These are phyloP conservation scores for Colletotrichum sp. DNA, from an alignment of 2,329 filamentous ascomycete species.

Conservation along the genomic window DNA sequence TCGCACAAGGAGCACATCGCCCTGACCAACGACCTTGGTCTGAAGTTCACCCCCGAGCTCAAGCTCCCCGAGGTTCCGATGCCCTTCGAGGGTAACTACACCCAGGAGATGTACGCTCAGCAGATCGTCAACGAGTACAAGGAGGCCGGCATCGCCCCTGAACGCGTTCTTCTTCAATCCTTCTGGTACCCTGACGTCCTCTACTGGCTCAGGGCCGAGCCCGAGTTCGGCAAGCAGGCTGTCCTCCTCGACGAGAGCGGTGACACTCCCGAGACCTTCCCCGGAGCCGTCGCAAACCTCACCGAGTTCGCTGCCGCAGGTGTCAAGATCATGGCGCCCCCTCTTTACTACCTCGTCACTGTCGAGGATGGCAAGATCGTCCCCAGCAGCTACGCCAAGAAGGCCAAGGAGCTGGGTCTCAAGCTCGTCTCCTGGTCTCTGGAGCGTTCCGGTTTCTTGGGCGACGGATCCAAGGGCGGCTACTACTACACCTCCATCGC, in stretches of 20 bases:
- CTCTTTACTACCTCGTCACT: conserved; percentile 66
- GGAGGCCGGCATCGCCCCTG: conserved; percentile 53
- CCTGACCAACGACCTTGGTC: conserved; percentile 60
- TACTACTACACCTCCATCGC: conserved; percentile 64
- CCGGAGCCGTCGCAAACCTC: conserved; percentile 61
- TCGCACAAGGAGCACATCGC: conserved; percentile 67
- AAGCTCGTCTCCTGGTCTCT: conserved; percentile 73
- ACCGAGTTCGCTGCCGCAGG: conserved; percentile 60
- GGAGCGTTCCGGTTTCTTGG: conserved; percentile 68
- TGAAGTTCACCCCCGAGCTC: conserved; percentile 71
- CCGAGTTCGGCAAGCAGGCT: conserved; percentile 65
- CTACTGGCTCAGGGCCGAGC: conserved; percentile 70
- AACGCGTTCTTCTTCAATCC: conserved; percentile 67
- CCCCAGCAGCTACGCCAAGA: conserved; percentile 66
- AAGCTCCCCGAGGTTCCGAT: conserved; percentile 74
- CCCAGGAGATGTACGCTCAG: conserved; percentile 67
- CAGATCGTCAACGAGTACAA: conserved; percentile 69
- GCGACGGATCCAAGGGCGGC: conserved; percentile 49
- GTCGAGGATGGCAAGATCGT: conserved; percentile 59
- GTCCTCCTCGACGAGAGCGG: conserved; percentile 70
- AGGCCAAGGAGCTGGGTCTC: conserved; percentile 65
- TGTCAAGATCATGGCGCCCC: conserved; percentile 67
- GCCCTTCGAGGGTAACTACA: conserved; percentile 70
- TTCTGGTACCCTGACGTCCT: conserved; percentile 69
- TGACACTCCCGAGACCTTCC: conserved; percentile 55